A percentile compares a stretch with the other conserved stretches of the same genome.
These are phyloP conservation scores for Blastobotrys buckinghamii DNA, from an alignment of 1,139 yeast species.

Conservation along the genomic window DNA sequence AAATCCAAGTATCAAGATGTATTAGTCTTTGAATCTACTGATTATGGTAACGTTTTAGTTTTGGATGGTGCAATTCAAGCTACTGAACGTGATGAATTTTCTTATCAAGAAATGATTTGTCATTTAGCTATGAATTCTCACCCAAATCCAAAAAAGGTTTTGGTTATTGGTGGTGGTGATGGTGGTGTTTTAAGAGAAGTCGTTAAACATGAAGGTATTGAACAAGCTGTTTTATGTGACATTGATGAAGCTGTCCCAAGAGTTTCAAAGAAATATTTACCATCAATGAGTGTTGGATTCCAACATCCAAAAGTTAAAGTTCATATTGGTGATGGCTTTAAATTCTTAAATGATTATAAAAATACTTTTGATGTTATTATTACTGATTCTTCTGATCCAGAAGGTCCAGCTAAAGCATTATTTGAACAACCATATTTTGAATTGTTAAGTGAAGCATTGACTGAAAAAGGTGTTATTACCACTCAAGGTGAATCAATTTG, in stretches of 20 bases:
- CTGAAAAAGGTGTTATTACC: slow-evolving; percentile 71
- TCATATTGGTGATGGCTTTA: slow-evolving; percentile 83
- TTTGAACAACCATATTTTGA: slow-evolving; percentile 80
- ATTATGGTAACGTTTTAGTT: slow-evolving; percentile 79
- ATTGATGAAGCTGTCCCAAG: slow-evolving; percentile 84
- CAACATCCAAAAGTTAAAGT: slow-evolving; percentile 68
- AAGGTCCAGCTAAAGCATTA: slow-evolving; percentile 94
- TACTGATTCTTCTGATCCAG: slow-evolving; percentile 96
- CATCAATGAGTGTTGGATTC: slow-evolving; percentile 70
- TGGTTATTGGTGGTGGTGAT: slow-evolving; percentile 92
- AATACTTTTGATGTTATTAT: slow-evolving; percentile 76
- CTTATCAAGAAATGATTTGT: slow-evolving; percentile 81
- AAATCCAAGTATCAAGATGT: slow-evolving; percentile 80
- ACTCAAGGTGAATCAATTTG: slow-evolving; percentile 94
- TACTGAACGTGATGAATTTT: slow-evolving; percentile 84
- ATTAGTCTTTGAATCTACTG: slow-evolving; percentile 64
- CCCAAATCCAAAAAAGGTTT: slow-evolving; percentile 62
- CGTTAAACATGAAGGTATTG: slow-evolving; percentile 65
- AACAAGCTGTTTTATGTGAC: slow-evolving; percentile 75
- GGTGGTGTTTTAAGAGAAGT: slow-evolving; percentile 88
- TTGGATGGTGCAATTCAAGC: slow-evolving; percentile 85
- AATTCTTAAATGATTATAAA: slow-evolving; percentile 53
- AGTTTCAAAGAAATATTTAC: slow-evolving; percentile 68
- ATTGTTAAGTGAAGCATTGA: slow-evolving; percentile 61
- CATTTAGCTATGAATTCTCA: slow-evolving; percentile 76